These are phyloP conservation scores for Fistulifera pelliculosa DNA, from an alignment of 108 stramenopile genomes.

Conservation along the genomic window DNA sequence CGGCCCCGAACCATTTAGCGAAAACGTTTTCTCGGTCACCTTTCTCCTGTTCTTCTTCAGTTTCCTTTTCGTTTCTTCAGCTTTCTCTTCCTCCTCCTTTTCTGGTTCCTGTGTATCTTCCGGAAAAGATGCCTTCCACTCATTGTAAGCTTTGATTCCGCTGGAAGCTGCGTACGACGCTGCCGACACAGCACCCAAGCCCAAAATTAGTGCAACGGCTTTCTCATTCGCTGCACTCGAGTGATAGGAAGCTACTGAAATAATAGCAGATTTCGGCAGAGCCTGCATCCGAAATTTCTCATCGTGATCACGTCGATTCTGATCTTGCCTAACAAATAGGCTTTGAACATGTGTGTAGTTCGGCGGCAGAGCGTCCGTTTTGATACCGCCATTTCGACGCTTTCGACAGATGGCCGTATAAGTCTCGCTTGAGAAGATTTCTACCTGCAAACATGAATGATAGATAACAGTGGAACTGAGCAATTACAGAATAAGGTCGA, in stretches of 20 bases:
- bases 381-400: no score
- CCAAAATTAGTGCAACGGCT: conserved; percentile 46
- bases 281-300: no score
- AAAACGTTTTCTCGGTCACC: conserved; percentile 68
- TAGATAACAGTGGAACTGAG: no score
- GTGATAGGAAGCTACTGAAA: conserved; percentile 14
- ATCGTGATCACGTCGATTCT: no score
- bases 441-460: no score
- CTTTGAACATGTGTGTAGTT: no score
- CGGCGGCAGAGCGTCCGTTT: no score
- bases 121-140: conserved; percentile 41
- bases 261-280: no score
- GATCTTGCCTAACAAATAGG: no score
- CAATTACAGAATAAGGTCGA: no score
- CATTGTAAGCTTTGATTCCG: conserved; percentile 58
- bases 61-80: conserved; percentile 9
- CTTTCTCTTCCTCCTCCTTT: conserved; percentile 21
- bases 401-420: no score
- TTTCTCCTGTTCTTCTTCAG: conserved; percentile 16
- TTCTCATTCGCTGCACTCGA: conserved; percentile 23
- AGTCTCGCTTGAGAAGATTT: no score
- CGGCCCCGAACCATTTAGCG: conserved; percentile 68
- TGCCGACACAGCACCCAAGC: conserved; percentile 66
- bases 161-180: conserved; percentile 65
- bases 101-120: conserved; percentile 24